Evolutionary conservation across 2,329 filamentous ascomycete genomes (phyloP), one percentile per base, ranked within the genome.

Genomic region (Plectosphaerella cucumerina): DNA sequence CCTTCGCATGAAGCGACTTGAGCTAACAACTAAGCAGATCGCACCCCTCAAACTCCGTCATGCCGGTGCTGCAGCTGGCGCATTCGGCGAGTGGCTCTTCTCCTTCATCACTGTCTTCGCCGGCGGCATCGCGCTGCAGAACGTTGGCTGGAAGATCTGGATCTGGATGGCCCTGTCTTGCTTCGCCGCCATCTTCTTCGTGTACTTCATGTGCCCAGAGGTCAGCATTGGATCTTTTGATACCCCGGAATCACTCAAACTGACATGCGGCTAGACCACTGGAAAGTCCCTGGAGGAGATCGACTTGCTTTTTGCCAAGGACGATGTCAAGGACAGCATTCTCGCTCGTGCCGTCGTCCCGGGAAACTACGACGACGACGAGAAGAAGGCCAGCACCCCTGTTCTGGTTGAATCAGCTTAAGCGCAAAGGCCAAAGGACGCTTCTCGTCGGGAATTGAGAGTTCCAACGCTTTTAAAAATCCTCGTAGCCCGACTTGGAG

Each of bases 91-190:
- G 31, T 55, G 53, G 50, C 41, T 55, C 12, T 55, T 55, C 48
- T 52, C 50, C 15, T 55, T 55, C 44, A 52, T 55, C 21, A 55
- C 53, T 8, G 53, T 52, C 8, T 55, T 55, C 33, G 53, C 53
- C 11, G 53, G 50, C n/a, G 53, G 50, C 21, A 55, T 55, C 45
- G 53, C 53, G n/a, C 48, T 55, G 26, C 47, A 52, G 22, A 53
- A 55, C 22, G 50, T 55, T 2, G 53, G 50, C 6, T 55, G 53
- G 53, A 55, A 55, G 33, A 55, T 52, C 5, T 55, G 53, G 53
- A 48, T 52, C 37, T 55, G 53, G 44, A 55, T 55, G 53, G 42
- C 50, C 5, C 35, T 55, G 14, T 55, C 50, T 22, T 55, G 53
- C 26, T 52, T 50, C 50, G n/a, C 46, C 6, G 48, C 44, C 26